phyloP scores from a whole-genome alignment of 148 eudicot species.

The Polygonum aviculare region DNA sequence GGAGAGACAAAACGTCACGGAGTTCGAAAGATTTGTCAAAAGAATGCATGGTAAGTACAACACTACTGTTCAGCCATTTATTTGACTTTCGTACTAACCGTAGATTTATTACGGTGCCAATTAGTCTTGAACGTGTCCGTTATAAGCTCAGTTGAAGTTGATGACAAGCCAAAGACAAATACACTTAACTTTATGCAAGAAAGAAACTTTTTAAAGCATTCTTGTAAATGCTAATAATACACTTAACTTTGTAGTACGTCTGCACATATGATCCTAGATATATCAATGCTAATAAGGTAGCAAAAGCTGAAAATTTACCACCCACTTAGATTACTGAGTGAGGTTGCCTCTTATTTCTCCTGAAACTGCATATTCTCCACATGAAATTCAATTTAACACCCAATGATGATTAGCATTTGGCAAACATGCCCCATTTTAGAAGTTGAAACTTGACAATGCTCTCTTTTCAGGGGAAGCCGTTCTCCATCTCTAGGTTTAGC shows the following conservation, averaged over 20 bases:
- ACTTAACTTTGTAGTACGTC: neutral
- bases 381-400: neutral
- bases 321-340: neutral
- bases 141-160: neutral
- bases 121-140: neutral
- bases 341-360: neutral
- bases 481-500: conserved; percentile 43
- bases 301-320: neutral
- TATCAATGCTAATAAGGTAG: neutral
- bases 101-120: neutral
- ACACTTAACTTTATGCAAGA: too few relatives aligned
- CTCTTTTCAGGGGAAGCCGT: conserved; percentile 77
- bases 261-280: neutral
- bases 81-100: neutral
- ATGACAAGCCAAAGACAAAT: too few relatives aligned
- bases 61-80: neutral
- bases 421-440: neutral
- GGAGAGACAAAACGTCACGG: conserved; percentile 57
- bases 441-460: neutral
- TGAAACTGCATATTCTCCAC: neutral
- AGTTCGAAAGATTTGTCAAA: conserved; percentile 86
- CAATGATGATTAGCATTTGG: neutral
- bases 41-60: conserved; percentile 76
- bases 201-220: too few relatives aligned
- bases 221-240: too few relatives aligned